Conservation (phyloP, 2,329 filamentous ascomycete genomes). For the Tolypocladium paradoxum region DNA sequence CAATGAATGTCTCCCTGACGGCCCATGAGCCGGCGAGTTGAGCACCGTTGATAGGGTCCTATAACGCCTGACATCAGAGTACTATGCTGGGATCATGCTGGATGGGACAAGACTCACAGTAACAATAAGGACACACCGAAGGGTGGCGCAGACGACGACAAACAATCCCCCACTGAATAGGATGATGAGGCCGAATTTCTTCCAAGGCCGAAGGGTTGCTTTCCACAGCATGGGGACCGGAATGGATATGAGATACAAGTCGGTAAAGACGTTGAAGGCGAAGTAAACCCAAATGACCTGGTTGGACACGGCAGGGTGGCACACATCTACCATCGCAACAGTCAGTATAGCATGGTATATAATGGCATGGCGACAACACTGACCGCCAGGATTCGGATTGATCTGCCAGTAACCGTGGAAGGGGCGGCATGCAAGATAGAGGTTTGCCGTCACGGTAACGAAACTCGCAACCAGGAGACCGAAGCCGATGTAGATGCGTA, state of each 20-base stretch:
- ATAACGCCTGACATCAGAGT: not conserved
- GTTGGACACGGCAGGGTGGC: conserved; percentile 38
- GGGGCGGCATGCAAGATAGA: conserved; percentile 41
- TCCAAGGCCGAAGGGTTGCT: conserved; percentile 21
- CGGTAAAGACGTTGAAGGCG: conserved; percentile 42
- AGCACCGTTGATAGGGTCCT: conserved; percentile 30
- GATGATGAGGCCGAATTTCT: conserved; percentile 27
- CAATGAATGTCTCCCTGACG: conserved; percentile 32
- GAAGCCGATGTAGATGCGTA: conserved; percentile 40
- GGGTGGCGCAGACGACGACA: conserved; percentile 27
- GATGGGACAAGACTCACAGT: conserved; percentile 9
- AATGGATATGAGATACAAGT: conserved; percentile 47
- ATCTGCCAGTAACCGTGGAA: conserved; percentile 49
- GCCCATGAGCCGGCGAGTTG: conserved; percentile 31
- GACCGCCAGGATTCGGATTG: conserved; percentile 43
- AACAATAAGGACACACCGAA: conserved; percentile 20
- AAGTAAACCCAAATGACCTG: conserved; percentile 41
- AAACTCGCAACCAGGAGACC: conserved; percentile 36
- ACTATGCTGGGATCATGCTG: not conserved
- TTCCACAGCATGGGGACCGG: conserved; percentile 40
- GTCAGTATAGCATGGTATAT: not conserved
- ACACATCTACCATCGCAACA: conserved; percentile 21
- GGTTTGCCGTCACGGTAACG: conserved; percentile 34
- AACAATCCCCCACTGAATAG: conserved; percentile 30
- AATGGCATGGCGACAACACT: conserved; percentile 11